Evolutionary conservation across 1,284 basidiomycete species (phyloP).

Genomic region (Ceratobasidium sp.): DNA sequence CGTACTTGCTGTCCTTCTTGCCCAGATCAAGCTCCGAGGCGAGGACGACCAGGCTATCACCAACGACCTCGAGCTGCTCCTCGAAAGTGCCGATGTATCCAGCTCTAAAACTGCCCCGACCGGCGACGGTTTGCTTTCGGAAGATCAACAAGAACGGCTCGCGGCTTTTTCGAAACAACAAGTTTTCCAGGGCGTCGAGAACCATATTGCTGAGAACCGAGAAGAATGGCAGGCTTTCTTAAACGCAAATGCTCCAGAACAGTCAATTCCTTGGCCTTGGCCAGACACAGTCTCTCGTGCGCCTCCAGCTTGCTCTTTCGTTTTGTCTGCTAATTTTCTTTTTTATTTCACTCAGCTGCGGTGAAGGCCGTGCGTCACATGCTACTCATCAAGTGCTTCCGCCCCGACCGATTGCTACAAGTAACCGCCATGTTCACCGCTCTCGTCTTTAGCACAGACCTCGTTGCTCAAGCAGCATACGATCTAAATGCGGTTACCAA

Average conservation of each 20-base stretch:
- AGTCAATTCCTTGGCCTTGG: constrained; percentile 77
- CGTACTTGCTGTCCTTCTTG: constrained; percentile 88
- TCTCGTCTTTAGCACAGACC: constrained; percentile 77
- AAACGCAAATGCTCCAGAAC: constrained; percentile 73
- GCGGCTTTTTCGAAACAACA: constrained; percentile 70
- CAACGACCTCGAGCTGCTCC: constrained; percentile 87
- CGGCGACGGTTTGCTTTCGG: constrained; percentile 58
- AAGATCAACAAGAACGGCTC: constrained; percentile 74
- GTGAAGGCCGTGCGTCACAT: constrained; percentile 75
- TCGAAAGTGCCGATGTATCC: constrained; percentile 80
- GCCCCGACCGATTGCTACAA: constrained; percentile 87
- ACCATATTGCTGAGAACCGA: constrained; percentile 68
- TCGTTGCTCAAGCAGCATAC: constrained; percentile 72
- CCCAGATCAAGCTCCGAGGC: constrained; percentile 86
- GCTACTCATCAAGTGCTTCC: constrained; percentile 84
- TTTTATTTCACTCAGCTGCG: constrained; percentile 59
- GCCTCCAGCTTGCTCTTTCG: constrained; percentile 51
- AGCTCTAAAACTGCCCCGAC: constrained; percentile 48
- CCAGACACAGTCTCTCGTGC: constrained; percentile 65
- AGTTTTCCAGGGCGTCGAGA: constrained; percentile 79
- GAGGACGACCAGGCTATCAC: constrained; percentile 68
- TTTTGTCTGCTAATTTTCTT: constrained; percentile 44
- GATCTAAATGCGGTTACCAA: constrained; percentile 78
- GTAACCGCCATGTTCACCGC: constrained; percentile 78
- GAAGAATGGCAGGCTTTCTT: constrained; percentile 82